phyloP scores from a whole-genome alignment of 176 grass and related monocot species.

The Aegilops sharonensis region DNA sequence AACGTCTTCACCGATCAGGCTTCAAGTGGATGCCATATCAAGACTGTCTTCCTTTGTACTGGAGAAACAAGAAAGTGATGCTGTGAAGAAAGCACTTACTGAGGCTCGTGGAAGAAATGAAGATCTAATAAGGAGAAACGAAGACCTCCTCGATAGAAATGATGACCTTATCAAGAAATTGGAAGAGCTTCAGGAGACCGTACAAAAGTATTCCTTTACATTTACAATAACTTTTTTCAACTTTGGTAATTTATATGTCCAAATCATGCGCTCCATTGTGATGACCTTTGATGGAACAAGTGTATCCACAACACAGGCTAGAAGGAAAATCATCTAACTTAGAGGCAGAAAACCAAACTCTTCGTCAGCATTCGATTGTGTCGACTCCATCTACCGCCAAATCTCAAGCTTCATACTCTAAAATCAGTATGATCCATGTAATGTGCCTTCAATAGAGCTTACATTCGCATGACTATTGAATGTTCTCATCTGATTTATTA shows the following conservation, averaged over 20 bases:
- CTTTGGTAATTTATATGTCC: conserved; percentile 8
- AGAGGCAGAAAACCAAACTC: conserved; percentile 64
- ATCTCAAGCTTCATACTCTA: conserved; percentile 57
- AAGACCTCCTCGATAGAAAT: conserved; percentile 53
- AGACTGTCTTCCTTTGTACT: conserved; percentile 49
- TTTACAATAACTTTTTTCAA: background rate
- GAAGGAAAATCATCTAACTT: conserved; percentile 58
- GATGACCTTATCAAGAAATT: conserved; percentile 56
- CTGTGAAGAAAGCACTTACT: conserved; percentile 37
- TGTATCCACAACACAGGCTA: conserved; percentile 41
- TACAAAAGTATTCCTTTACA: conserved; percentile 46
- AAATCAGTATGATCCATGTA: conserved; percentile 65
- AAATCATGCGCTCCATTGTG: background rate
- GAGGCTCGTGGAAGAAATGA: conserved; percentile 58
- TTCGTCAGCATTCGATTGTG: conserved; percentile 63
- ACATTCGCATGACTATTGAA: conserved; percentile 27
- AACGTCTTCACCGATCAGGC: conserved; percentile 29
- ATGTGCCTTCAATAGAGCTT: conserved; percentile 40
- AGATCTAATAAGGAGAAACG: conserved; percentile 49
- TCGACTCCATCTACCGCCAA: conserved; percentile 56
- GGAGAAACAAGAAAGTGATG: conserved; percentile 54
- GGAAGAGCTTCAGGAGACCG: conserved; percentile 53
- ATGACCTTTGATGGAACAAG: conserved; percentile 6
- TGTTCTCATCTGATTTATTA: conserved; percentile 44
- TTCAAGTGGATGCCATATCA: conserved; percentile 62